Evolutionary conservation across 345 rosid genomes (phyloP).

Genomic region (Hibiscus syriacus): DNA sequence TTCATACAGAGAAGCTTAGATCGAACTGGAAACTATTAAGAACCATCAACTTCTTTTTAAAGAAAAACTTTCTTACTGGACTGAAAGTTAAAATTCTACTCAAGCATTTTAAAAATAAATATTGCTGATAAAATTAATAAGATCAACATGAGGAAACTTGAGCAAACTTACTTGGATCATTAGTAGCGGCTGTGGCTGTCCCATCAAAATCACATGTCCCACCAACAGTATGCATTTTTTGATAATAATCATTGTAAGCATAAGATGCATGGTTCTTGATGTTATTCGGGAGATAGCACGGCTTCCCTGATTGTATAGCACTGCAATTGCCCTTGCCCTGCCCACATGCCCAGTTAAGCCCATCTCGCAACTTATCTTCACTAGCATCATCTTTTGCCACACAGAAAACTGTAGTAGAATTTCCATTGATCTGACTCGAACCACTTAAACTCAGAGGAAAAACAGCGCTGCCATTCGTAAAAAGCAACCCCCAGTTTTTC

Average conservation of each 20-base stretch:
- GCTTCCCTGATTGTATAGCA: conserved; percentile 57
- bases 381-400: conserved; percentile 69
- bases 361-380: conserved; percentile 51
- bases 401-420: conserved; percentile 56
- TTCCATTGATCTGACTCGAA: conserved; percentile 24
- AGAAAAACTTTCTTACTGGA: neutral
- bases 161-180: conserved; percentile 54
- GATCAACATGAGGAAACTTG: conserved; percentile 14
- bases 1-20: too few relatives aligned
- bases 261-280: conserved; percentile 71
- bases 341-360: conserved; percentile 95
- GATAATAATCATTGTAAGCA: conserved; percentile 87
- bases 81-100: neutral
- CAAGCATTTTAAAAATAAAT: neutral
- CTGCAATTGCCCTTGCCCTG: conserved; percentile 76
- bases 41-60: neutral
- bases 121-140: conserved; percentile 4
- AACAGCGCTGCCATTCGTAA: conserved; percentile 61
- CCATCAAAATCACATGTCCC: conserved; percentile 90
- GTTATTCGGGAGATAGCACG: conserved; percentile 57
- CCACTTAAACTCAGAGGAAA: conserved; percentile 55
- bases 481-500: conserved; percentile 80
- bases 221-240: conserved; percentile 61
- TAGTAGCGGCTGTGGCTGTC: conserved; percentile 48
- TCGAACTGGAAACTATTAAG: neutral